These are phyloP conservation scores for Niebla homalea DNA, from an alignment of 495 filamentous ascomycete species.

Conservation along the genomic window DNA sequence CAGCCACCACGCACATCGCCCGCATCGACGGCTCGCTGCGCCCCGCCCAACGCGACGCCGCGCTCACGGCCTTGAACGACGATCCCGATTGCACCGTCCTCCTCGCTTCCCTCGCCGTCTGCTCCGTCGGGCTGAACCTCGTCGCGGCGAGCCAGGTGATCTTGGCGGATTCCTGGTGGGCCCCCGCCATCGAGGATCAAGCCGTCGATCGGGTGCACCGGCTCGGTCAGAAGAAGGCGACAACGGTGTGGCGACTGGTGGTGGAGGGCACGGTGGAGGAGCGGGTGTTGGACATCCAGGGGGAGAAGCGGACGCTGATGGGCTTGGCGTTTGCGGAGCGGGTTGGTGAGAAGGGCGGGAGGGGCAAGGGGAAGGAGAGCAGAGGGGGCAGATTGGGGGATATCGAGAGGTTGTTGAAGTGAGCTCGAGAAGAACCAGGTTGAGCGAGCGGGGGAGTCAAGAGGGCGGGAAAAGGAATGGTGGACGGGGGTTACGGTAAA, in stretches of 20 bases:
- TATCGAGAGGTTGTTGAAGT: constrained; percentile 40
- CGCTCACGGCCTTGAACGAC: constrained; percentile 49
- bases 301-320: constrained; percentile 68
- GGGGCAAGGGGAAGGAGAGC: constrained; percentile 28
- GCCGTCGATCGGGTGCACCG: constrained; percentile 84
- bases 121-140: constrained; percentile 80
- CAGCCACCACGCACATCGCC: constrained; percentile 45
- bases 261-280: constrained; percentile 84
- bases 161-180: constrained; percentile 82
- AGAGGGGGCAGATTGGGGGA: constrained; percentile 41
- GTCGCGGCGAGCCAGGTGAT: constrained; percentile 81
- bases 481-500: no score
- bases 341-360: constrained; percentile 18
- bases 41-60: constrained; percentile 50
- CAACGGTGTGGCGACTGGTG: constrained; percentile 68
- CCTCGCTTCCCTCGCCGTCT: constrained; percentile 70
- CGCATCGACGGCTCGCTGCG: constrained; percentile 80
- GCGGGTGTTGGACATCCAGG: constrained; percentile 67
- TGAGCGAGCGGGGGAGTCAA: no score
- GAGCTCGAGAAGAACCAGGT: not conserved
- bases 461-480: no score
- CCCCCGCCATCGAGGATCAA: constrained; percentile 86
- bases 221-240: constrained; percentile 67
- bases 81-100: constrained; percentile 63
- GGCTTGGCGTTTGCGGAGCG: constrained; percentile 61